These are phyloP conservation scores for Ceratocystis albifundus DNA, from an alignment of 2,329 filamentous ascomycete genomes.

Conservation along the genomic window DNA sequence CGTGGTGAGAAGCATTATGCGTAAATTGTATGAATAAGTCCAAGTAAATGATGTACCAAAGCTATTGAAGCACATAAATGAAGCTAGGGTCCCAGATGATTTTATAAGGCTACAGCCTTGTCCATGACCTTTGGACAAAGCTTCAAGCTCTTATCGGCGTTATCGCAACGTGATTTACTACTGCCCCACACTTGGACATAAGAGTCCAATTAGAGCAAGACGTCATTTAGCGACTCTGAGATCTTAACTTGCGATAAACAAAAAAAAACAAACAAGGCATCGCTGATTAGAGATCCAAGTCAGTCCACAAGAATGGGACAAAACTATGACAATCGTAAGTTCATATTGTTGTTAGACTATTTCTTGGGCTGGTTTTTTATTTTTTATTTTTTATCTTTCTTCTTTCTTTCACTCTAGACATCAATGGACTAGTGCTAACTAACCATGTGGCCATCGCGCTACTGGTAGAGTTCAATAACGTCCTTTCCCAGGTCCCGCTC, in stretches of 20 bases:
- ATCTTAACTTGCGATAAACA: not conserved
- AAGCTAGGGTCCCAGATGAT: not conserved
- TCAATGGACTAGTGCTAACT: not conserved
- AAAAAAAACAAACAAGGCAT: not conserved
- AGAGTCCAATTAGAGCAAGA: constrained; percentile 5
- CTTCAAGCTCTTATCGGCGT: constrained; percentile 23
- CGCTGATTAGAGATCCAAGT: not conserved
- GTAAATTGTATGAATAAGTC: constrained; percentile 20
- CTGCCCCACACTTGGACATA: not conserved
- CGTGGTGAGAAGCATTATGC: constrained; percentile 36
- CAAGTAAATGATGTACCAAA: constrained; percentile 3
- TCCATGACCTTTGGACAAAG: not conserved
- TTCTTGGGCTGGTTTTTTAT: no score
- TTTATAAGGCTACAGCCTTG: constrained; percentile 21
- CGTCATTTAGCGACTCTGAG: constrained; percentile 16
- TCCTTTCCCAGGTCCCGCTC: constrained; percentile 83
- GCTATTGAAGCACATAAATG: not conserved
- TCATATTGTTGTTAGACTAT: not conserved
- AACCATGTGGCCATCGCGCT: not conserved
- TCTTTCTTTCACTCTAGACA: not conserved
- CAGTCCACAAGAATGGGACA: constrained; percentile 9
- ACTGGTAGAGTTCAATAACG: constrained; percentile 60
- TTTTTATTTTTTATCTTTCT: no score
- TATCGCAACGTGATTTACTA: constrained; percentile 25
- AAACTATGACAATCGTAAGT: constrained; percentile 29